A percentile compares a stretch with the other conserved stretches of the same genome.
These are phyloP conservation scores for Ambrosia hybrid DNA, from an alignment of 140 eudicot genomes.

Conservation along the genomic window DNA sequence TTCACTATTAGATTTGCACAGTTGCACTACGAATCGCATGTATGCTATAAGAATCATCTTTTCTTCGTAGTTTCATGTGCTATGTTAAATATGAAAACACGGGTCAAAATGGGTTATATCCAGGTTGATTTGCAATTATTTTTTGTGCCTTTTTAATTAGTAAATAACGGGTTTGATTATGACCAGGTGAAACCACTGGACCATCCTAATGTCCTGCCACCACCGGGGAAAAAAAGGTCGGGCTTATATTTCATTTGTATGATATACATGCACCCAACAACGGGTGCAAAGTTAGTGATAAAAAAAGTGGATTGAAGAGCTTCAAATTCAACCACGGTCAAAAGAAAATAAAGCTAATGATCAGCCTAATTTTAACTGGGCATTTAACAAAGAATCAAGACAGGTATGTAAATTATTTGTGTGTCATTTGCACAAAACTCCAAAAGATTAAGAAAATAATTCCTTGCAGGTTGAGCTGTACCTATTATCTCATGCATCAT, in stretches of 20 bases:
- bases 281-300: constrained; percentile 85
- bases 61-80: not conserved
- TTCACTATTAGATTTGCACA: no score
- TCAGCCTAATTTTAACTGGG: constrained; percentile 98
- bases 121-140: no score
- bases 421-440: not conserved
- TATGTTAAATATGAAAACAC: not conserved
- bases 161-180: not conserved
- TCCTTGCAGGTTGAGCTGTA: no score
- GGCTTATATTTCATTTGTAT: constrained; percentile 84
- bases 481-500: no score
- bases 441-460: no score
- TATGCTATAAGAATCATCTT: constrained; percentile 54
- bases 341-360: constrained; percentile 87
- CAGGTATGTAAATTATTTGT: constrained; percentile 44
- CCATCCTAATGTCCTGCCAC: constrained; percentile 88
- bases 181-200: constrained; percentile 85
- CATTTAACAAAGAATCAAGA: constrained; percentile 68
- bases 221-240: constrained; percentile 98
- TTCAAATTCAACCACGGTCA: constrained; percentile 88
- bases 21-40: no score
- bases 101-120: constrained; percentile 18
- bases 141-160: not conserved
- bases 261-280: constrained; percentile 83
- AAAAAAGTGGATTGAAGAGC: constrained; percentile 92